Percentiles rank a stretch among this genome's conserved stretches.
These are phyloP conservation scores for Tylopilus plumbeoviolaceoides DNA, from an alignment of 768 basidiomycete genomes.

Conservation along the genomic window DNA sequence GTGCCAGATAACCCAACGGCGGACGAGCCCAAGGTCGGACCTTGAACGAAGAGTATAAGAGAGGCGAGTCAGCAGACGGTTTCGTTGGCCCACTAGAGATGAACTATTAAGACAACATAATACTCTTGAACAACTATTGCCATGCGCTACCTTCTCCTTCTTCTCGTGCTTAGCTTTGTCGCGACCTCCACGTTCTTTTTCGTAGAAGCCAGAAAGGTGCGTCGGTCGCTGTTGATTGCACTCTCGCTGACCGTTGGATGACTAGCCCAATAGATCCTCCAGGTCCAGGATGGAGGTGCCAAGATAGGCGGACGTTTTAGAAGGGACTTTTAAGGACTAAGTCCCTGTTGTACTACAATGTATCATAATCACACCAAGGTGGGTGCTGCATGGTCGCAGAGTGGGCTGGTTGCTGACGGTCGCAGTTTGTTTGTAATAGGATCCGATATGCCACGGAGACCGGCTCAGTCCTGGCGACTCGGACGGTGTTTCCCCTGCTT, in stretches of 20 bases:
- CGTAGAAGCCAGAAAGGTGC: conserved; percentile 26
- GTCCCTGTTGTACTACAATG: conserved; percentile 20
- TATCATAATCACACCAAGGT: conserved; percentile 23
- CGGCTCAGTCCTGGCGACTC: conserved; percentile 13
- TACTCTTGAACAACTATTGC: neutral
- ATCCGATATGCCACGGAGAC: neutral
- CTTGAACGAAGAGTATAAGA: conserved; percentile 27
- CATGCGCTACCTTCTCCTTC: conserved; percentile 28
- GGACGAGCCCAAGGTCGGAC: conserved; percentile 14
- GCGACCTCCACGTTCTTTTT: conserved; percentile 29
- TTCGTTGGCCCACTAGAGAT: conserved; percentile 26
- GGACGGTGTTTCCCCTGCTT: neutral
- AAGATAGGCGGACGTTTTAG: conserved; percentile 1
- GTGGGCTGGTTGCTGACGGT: neutral
- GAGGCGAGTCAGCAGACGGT: neutral
- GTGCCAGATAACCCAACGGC: conserved; percentile 8
- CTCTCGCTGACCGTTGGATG: conserved; percentile 7
- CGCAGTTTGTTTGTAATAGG: conserved; percentile 14
- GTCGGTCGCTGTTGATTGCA: conserved; percentile 2
- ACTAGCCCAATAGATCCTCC: conserved; percentile 20
- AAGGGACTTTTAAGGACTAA: conserved; percentile 27
- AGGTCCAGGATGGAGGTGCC: conserved; percentile 4
- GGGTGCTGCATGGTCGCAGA: neutral
- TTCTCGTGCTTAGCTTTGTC: conserved; percentile 28
- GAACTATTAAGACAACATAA: conserved; percentile 18